Percentiles rank a stretch among this genome's conserved stretches.
Conservation (phyloP, 2,329 filamentous ascomycete genomes). For the Fusarium transvaalense region DNA sequence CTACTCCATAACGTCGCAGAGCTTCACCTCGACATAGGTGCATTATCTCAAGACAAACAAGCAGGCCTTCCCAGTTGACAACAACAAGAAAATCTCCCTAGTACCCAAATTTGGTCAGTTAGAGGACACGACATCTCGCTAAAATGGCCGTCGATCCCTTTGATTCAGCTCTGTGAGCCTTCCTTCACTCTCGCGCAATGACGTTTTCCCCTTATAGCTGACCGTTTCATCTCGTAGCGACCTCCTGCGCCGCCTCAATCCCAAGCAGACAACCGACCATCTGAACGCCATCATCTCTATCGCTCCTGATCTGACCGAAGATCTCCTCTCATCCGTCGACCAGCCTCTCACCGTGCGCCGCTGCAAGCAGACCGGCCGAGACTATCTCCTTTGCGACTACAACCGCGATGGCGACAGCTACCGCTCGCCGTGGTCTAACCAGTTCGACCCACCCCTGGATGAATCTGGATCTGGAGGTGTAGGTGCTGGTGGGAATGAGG, state of each 20-base stretch:
- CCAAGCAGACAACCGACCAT: constrained; percentile 89
- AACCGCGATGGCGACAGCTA: constrained; percentile 99
- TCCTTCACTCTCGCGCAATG: constrained; percentile 6
- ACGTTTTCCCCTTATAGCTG: constrained; percentile 22
- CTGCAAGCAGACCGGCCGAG: constrained; percentile 88
- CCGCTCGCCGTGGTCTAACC: constrained; percentile 98
- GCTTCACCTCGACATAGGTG: constrained; percentile 32
- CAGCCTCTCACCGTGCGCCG: constrained; percentile 89
- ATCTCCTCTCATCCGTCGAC: constrained; percentile 97
- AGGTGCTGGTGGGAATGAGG: constrained; percentile 67
- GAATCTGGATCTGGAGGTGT: constrained; percentile 68
- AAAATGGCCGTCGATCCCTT: constrained; percentile 73
- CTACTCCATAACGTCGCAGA: constrained; percentile 42
- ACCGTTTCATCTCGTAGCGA: constrained; percentile 70
- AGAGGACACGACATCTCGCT: constrained; percentile 1
- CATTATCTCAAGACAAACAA: constrained; percentile 12
- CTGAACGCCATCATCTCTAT: constrained; percentile 90
- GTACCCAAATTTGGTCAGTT: background rate
- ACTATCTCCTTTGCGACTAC: constrained; percentile 99
- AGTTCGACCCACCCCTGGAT: constrained; percentile 92
- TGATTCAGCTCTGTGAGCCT: constrained; percentile 79
- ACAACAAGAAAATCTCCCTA: background rate
- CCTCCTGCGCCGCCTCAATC: constrained; percentile 97
- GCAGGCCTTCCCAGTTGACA: background rate
- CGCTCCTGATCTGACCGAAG: constrained; percentile 92